A percentile compares a stretch with the other conserved stretches of the same genome.
Evolutionary conservation across 805 yeast genomes (phyloP).

Genomic region (Kockiozyma suomiensis): DNA sequence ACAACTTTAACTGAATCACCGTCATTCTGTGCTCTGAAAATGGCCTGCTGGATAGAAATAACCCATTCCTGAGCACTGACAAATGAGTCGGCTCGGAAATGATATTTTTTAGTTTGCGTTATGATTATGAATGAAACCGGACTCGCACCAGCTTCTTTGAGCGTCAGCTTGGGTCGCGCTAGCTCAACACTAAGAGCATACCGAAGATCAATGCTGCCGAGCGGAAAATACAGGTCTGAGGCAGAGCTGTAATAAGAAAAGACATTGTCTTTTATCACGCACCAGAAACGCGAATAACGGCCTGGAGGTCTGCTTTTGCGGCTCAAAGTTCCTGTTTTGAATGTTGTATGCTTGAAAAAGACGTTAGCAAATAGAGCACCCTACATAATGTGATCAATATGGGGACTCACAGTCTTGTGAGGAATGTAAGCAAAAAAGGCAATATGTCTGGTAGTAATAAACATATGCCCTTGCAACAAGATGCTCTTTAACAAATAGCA

Average conservation of each 20-base stretch:
- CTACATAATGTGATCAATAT: neutral
- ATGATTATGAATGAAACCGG: constrained; percentile 59
- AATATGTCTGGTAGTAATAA: constrained; percentile 64
- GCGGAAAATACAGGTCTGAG: constrained; percentile 84
- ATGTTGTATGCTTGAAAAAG: constrained; percentile 34
- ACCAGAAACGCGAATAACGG: constrained; percentile 69
- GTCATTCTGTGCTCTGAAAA: constrained; percentile 71
- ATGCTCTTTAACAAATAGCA: constrained; percentile 86
- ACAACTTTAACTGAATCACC: constrained; percentile 75
- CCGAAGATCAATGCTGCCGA: constrained; percentile 69
- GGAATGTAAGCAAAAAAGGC: constrained; percentile 83
- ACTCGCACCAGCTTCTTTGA: constrained; percentile 33
- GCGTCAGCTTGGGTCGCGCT: constrained; percentile 35
- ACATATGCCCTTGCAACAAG: constrained; percentile 80
- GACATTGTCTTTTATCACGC: constrained; percentile 67
- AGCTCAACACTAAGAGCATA: constrained; percentile 64
- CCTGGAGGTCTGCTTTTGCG: constrained; percentile 47
- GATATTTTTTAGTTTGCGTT: constrained; percentile 53
- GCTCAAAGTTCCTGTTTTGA: constrained; percentile 56
- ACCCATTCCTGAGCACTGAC: constrained; percentile 82
- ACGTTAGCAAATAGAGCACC: neutral
- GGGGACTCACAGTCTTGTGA: constrained; percentile 45
- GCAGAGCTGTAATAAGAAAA: constrained; percentile 69
- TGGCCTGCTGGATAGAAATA: constrained; percentile 68
- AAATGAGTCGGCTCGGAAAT: constrained; percentile 73